Evolutionary conservation across 2,329 filamentous ascomycete genomes (phyloP).

Genomic region (Fusarium sp.): DNA sequence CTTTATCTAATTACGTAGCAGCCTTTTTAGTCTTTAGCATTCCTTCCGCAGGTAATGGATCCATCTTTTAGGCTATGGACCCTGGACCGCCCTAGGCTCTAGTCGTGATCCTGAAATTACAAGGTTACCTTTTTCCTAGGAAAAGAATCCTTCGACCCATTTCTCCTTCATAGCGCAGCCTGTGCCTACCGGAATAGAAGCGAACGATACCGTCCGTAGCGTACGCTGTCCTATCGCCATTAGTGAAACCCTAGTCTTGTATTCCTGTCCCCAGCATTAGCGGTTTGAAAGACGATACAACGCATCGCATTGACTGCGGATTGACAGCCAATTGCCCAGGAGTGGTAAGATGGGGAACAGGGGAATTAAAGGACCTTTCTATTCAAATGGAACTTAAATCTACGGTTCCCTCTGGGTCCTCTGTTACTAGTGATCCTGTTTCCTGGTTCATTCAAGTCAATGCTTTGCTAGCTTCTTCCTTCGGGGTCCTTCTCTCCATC

Average conservation of each 20-base stretch:
- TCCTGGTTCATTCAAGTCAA: not conserved
- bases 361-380: not conserved
- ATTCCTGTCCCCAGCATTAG: not conserved
- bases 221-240: slow-evolving; percentile 19
- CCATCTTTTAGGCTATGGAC: slow-evolving; percentile 36
- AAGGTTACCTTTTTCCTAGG: slow-evolving; percentile 16
- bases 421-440: slow-evolving; percentile 3
- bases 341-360: slow-evolving; percentile 14
- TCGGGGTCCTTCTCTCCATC: slow-evolving; percentile 1
- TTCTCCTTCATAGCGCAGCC: not conserved
- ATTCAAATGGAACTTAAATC: slow-evolving; percentile 20
- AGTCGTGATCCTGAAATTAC: slow-evolving; percentile 30
- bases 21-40: not conserved
- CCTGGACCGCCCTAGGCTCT: slow-evolving; percentile 11
- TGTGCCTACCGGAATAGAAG: not conserved
- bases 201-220: not conserved
- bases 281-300: slow-evolving; percentile 16
- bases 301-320: slow-evolving; percentile 3
- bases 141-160: slow-evolving; percentile 28
- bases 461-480: slow-evolving; percentile 5
- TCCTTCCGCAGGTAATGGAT: not conserved
- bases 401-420: slow-evolving; percentile 3
- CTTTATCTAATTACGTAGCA: not conserved
- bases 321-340: slow-evolving; percentile 2
- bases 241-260: slow-evolving; percentile 15